A percentile compares a stretch with the other conserved stretches of the same genome.
These are phyloP conservation scores for Omphalotus guepiniiformis DNA, from an alignment of 768 basidiomycete species.

Conservation along the genomic window DNA sequence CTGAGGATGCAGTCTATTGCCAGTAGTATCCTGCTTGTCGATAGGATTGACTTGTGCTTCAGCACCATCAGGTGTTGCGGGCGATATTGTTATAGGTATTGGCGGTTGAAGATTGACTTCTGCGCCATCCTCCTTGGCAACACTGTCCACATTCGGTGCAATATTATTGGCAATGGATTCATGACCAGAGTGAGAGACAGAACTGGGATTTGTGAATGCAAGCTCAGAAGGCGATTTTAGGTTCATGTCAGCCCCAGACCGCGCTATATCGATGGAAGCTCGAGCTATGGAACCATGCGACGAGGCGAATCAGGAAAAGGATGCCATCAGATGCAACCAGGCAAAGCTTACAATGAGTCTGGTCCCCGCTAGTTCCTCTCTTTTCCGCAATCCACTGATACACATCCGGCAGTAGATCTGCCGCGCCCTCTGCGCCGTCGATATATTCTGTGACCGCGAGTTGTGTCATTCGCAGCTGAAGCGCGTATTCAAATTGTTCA, in stretches of 20 bases:
- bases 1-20: conserved; percentile 19
- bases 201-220: conserved; percentile 14
- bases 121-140: neutral
- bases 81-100: conserved; percentile 57
- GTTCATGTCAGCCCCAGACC: conserved; percentile 22
- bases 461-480: conserved; percentile 86
- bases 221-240: conserved; percentile 25
- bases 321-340: neutral
- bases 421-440: conserved; percentile 83
- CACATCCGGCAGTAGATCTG: conserved; percentile 75
- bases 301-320: neutral
- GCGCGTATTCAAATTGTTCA: conserved; percentile 69
- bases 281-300: neutral
- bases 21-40: conserved; percentile 30
- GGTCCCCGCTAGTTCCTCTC: conserved; percentile 24
- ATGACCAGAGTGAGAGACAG: conserved; percentile 9
- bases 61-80: conserved; percentile 50
- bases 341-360: conserved; percentile 7
- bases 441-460: conserved; percentile 76
- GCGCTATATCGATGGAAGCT: conserved; percentile 14
- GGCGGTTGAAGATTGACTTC: conserved; percentile 17
- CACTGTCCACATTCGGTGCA: neutral
- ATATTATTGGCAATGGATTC: neutral
- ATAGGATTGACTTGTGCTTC: conserved; percentile 8
- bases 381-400: conserved; percentile 82